Evolutionary conservation across 176 grass and related monocot species (phyloP).

Genomic region (Luzula sylvatica): DNA sequence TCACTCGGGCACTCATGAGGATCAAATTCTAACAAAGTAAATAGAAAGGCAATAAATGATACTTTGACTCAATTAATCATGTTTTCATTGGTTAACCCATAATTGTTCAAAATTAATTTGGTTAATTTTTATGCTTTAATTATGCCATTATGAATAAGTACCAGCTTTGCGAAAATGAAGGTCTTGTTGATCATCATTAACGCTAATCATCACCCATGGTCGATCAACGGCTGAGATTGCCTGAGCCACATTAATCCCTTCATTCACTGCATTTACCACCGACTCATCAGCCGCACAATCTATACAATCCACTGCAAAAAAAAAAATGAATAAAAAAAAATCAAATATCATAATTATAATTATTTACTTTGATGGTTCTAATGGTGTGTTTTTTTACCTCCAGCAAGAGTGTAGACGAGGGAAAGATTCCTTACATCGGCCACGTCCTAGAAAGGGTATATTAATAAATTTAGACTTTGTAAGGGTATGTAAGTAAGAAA

Average conservation of each 20-base stretch:
- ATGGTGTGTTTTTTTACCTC: slow-evolving; percentile 34
- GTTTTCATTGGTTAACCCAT: neutral
- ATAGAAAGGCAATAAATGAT: neutral
- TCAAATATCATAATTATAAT: neutral
- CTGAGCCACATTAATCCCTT: slow-evolving; percentile 57
- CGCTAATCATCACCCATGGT: slow-evolving; percentile 91
- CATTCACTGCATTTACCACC: slow-evolving; percentile 79
- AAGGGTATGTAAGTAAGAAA: too few species aligned
- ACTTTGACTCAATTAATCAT: neutral
- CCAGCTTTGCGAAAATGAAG: slow-evolving; percentile 97
- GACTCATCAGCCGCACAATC: slow-evolving; percentile 84
- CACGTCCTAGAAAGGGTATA: slow-evolving; percentile 38
- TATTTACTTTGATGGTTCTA: neutral
- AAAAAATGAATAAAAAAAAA: slow-evolving; percentile 9
- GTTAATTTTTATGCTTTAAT: too few species aligned
- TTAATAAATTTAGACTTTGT: neutral
- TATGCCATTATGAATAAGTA: slow-evolving; percentile 27
- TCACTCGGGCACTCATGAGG: slow-evolving; percentile 58
- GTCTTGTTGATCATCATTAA: slow-evolving; percentile 78
- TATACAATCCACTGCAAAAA: slow-evolving; percentile 79
- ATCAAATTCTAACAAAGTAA: slow-evolving; percentile 62
- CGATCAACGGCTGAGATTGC: slow-evolving; percentile 48
- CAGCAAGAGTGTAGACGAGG: slow-evolving; percentile 77
- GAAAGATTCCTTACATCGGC: slow-evolving; percentile 82
- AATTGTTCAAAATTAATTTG: neutral